Percentiles rank a stretch among this genome's conserved stretches.
These are phyloP conservation scores for Boechera stricta DNA, from an alignment of 345 rosid genomes.

Conservation along the genomic window DNA sequence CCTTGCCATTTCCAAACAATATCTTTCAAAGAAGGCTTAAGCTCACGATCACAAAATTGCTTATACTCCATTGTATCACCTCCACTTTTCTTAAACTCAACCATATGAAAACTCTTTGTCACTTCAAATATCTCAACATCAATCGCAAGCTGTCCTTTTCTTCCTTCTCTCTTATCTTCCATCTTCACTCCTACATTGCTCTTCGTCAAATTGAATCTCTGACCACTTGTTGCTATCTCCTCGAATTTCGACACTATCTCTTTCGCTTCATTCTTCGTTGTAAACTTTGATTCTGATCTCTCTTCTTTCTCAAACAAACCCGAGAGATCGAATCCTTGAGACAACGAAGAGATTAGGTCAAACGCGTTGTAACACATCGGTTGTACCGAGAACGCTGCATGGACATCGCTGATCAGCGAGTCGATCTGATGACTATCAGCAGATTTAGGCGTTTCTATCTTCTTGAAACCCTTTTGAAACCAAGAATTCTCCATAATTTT, in stretches of 20 bases:
- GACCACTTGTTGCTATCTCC: conserved; percentile 62
- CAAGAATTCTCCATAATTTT: conserved; percentile 68
- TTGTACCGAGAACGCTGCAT: conserved; percentile 50
- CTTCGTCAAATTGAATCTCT: conserved; percentile 57
- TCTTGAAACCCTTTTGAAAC: conserved; percentile 71
- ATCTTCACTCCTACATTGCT: conserved; percentile 67
- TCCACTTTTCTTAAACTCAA: conserved; percentile 70
- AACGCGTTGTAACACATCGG: conserved; percentile 74
- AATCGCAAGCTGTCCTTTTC: conserved; percentile 79
- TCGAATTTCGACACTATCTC: conserved; percentile 74
- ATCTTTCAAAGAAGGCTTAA: conserved; percentile 81
- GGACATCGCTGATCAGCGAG: conserved; percentile 50
- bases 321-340: conserved; percentile 78
- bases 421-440: conserved; percentile 43
- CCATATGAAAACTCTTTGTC: conserved; percentile 68
- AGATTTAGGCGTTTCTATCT: conserved; percentile 51
- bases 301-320: conserved; percentile 66
- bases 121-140: conserved; percentile 84
- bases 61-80: conserved; percentile 87
- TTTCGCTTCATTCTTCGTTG: conserved; percentile 59
- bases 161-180: conserved; percentile 67
- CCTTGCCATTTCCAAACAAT: conserved; percentile 95
- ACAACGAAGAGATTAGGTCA: conserved; percentile 78
- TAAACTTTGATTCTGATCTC: conserved; percentile 56
- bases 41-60: conserved; percentile 61